Evolutionary conservation across 169 alveolate species (phyloP).

Genomic region (Plasmodium fragile): DNA sequence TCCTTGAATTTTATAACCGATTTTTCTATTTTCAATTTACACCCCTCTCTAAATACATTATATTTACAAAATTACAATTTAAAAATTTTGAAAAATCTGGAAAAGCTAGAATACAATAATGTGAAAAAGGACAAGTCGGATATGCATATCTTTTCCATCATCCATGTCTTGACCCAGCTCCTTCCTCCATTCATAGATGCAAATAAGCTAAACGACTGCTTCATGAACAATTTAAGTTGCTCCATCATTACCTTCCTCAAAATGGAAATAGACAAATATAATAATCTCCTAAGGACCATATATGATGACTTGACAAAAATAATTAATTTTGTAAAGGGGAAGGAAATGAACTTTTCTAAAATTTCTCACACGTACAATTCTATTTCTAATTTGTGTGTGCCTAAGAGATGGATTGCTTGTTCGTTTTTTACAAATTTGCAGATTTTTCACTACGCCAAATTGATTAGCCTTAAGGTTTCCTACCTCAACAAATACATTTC

Average conservation of each 20-base stretch:
- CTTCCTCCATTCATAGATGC: conserved; percentile 62
- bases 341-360: conserved; percentile 21
- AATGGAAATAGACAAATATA: conserved; percentile 73
- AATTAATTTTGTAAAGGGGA: conserved; percentile 47
- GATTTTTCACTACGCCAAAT: conserved; percentile 45
- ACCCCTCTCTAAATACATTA: conserved; percentile 51
- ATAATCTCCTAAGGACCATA: conserved; percentile 35
- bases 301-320: conserved; percentile 64
- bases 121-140: conserved; percentile 15
- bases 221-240: conserved; percentile 50
- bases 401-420: conserved; percentile 55
- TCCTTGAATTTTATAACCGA: conserved; percentile 62
- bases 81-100: conserved; percentile 51
- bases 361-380: conserved; percentile 41
- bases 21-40: conserved; percentile 73
- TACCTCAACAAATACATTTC: conserved; percentile 26
- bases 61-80: conserved; percentile 68
- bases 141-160: conserved; percentile 17
- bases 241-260: conserved; percentile 53
- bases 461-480: conserved; percentile 31
- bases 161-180: conserved; percentile 24
- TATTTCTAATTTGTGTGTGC: conserved; percentile 32
- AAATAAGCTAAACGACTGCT: conserved; percentile 23
- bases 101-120: conserved; percentile 39
- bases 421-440: conserved; percentile 50